Evolutionary conservation across 441 rosid genomes (phyloP), one percentile per base, ranked within the genome.

Genomic region (Populus hybrid): DNA sequence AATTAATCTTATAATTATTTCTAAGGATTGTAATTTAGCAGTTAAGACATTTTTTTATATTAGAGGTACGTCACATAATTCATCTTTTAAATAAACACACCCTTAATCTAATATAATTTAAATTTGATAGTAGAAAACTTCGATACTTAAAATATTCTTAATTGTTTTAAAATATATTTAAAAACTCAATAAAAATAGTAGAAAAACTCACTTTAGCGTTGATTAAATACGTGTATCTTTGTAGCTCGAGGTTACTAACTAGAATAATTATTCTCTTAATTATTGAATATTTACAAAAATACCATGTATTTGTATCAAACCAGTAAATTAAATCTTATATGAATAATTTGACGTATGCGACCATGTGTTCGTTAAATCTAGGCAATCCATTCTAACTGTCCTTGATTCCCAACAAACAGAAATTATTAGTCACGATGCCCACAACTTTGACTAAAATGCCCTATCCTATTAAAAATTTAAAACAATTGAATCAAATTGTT

Each of bases 11-110:
- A 38, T 38, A 38, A 38, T 38, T 38, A 9, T 38, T 38, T 38
- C 5, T 2, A 38, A 38, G 1, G 9, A 38, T 0, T 38, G 9
- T 0, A 2, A 0, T 2, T 1, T 36, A 36, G n/a, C n/a, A n/a
- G n/a, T n/a, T n/a, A n/a, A n/a, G n/a, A n/a, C n/a, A n/a, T n/a
- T n/a, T n/a, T n/a, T n/a, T n/a, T n/a, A n/a, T n/a, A n/a, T n/a
- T n/a, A n/a, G n/a, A n/a, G n/a, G n/a, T n/a, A n/a, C n/a, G n/a
- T n/a, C n/a, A n/a, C n/a, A n/a, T n/a, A n/a, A n/a, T n/a, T n/a
- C n/a, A n/a, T n/a, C n/a, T n/a, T n/a, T n/a, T 45, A 45, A 14
- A 45, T 45, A 45, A 45, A 12, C 0, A 45, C 20, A 45, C 20
- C 1, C 1, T 45, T 45, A 38, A 38, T 38, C 3, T 38, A 12